phyloP scores from a whole-genome alignment of 2,329 filamentous ascomycete species.

The Catunica adiposa region DNA sequence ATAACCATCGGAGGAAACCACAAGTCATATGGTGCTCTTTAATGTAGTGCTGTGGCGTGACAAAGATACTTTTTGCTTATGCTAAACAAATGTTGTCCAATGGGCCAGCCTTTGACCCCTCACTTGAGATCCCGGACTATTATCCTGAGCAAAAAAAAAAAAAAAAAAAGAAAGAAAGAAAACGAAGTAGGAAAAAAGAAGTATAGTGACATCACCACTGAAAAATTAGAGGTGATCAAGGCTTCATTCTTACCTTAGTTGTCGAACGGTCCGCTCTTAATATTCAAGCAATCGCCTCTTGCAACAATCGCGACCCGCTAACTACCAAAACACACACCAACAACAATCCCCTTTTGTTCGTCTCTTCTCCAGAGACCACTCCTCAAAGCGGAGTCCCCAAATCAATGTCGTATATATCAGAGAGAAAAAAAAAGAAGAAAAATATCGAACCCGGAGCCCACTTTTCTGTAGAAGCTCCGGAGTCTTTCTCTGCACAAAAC shows the following conservation, averaged over 20 bases:
- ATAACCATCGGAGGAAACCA: too few species aligned
- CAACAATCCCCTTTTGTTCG: neutral
- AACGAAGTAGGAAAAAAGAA: slow-evolving; percentile 5
- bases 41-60: too few species aligned
- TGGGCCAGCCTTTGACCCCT: neutral
- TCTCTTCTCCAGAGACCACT: neutral
- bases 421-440: neutral
- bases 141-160: neutral
- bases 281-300: slow-evolving; percentile 6
- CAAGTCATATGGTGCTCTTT: too few species aligned
- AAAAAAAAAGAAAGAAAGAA: neutral
- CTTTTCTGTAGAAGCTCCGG: neutral
- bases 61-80: too few species aligned
- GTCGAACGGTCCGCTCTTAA: neutral
- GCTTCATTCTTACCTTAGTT: neutral
- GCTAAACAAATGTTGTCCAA: too few species aligned
- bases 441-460: neutral
- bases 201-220: neutral
- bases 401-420: too few species aligned
- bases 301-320: slow-evolving; percentile 1
- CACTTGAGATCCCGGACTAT: neutral
- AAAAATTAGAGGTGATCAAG: too few species aligned
- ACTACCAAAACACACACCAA: neutral
- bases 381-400: too few species aligned
- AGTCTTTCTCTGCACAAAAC: slow-evolving; percentile 3